Conservation (phyloP, 352 stramenopile genomes). For the Globisporangium polare region DNA sequence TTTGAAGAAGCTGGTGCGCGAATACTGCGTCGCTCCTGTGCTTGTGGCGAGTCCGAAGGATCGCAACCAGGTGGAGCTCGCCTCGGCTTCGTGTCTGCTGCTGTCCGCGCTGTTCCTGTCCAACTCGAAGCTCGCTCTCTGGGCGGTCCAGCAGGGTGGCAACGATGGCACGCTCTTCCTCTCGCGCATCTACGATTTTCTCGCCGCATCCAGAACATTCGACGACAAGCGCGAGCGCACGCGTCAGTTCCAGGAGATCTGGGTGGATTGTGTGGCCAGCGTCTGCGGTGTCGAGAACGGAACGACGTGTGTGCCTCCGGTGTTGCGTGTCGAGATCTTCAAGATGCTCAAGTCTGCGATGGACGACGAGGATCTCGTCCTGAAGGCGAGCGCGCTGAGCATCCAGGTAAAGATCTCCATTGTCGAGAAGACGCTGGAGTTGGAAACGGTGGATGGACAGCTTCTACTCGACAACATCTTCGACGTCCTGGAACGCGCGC, state of each 20-base stretch:
- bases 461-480: slow-evolving; percentile 75
- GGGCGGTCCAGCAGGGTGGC: slow-evolving; percentile 58
- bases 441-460: slow-evolving; percentile 50
- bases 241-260: slow-evolving; percentile 67
- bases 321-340: slow-evolving; percentile 70
- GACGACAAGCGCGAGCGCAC: slow-evolving; percentile 37
- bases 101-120: slow-evolving; percentile 77
- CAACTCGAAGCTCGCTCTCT: slow-evolving; percentile 79
- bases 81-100: slow-evolving; percentile 59
- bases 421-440: slow-evolving; percentile 77
- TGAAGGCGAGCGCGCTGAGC: slow-evolving; percentile 68
- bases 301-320: slow-evolving; percentile 52
- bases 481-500: slow-evolving; percentile 59
- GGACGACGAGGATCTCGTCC: slow-evolving; percentile 69
- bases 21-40: slow-evolving; percentile 70
- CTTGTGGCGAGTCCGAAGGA: slow-evolving; percentile 38
- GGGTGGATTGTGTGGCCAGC: slow-evolving; percentile 77
- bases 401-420: slow-evolving; percentile 83
- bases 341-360: slow-evolving; percentile 66
- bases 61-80: slow-evolving; percentile 43
- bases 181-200: slow-evolving; percentile 47
- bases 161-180: slow-evolving; percentile 63
- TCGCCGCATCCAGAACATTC: slow-evolving; percentile 49
- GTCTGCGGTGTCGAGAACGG: slow-evolving; percentile 77
- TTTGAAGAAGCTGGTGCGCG: slow-evolving; percentile 60